Evolutionary conservation across 441 rosid species (phyloP).

Genomic region (Biscutella auriculata): DNA sequence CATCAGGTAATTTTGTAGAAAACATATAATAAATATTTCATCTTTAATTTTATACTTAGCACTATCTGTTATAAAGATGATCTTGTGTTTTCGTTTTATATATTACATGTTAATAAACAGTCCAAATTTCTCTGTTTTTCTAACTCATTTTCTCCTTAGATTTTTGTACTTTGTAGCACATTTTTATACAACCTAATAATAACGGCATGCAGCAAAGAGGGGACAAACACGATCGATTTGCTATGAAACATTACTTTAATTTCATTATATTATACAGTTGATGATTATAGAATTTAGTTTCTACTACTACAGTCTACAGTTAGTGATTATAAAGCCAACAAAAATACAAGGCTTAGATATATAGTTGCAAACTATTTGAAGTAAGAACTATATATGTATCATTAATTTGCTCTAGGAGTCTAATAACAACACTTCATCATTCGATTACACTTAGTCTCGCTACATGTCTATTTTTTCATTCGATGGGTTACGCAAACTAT

Average conservation of each 20-base stretch:
- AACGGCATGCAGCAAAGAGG: neutral
- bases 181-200: neutral
- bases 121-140: conserved; percentile 4
- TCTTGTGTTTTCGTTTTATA: conserved; percentile 8
- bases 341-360: neutral
- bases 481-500: neutral
- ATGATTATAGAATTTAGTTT: neutral
- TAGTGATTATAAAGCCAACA: neutral
- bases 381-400: neutral
- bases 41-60: neutral
- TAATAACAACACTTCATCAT: neutral
- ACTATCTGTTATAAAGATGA: conserved; percentile 8
- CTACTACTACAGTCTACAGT: neutral
- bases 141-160: neutral
- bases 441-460: neutral
- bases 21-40: conserved; percentile 2
- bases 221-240: neutral
- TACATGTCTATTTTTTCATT: neutral
- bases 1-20: conserved; percentile 20
- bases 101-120: conserved; percentile 16
- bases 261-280: neutral
- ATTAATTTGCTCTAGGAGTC: neutral
- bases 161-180: neutral
- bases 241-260: neutral
- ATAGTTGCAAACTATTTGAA: neutral